Evolutionary conservation across 805 yeast species (phyloP), one percentile per base, ranked within the genome.

Genomic region (Ogataea zsoltii): DNA sequence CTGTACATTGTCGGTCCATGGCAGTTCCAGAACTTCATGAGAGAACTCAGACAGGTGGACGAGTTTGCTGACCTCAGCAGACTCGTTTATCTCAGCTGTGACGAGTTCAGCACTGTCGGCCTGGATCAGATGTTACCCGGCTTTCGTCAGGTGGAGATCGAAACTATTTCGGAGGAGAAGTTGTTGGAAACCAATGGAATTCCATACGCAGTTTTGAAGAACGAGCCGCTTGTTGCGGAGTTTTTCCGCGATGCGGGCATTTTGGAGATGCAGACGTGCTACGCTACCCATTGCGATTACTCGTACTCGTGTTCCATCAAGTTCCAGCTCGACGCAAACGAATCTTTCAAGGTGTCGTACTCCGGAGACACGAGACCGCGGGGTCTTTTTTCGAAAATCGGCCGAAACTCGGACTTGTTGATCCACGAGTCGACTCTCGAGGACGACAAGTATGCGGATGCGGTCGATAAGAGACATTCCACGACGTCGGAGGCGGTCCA

Each of bases 351-450:
- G 54, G 71, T 91, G 1, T 84, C 97, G 0, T 94, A 88, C 62
- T 89, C 97, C 2, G 99, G 99, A 11, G 99, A 94, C 61, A 88
- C 98, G 0, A 78, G 97, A 56, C 99, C 99, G 0, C 83, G 81
- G 51, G 58, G 68, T 3, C 67, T 62, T 39, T 90, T 90, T 65
- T 57, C 69, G 2, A 72, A 68, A 2, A 76, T 88, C 42, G 98
- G 97, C 1, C 48, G 60, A 16, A 63, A 70, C 11, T 78, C 88
- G 21, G 92, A 89, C 59, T 63, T 94, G 39, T 72, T 94, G 47
- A 82, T 94, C 39, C 99, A 94, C 64, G 99, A 94, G 63, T 91
- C 97, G 0, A 88, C 99, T 0, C 76, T 94, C 50, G 97, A 88
- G 46, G 88, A 89, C 62, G 87, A 77, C 26, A 71, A 89, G 38